Conservation (phyloP, 345 rosid genomes). For the Triadica sebifera region DNA sequence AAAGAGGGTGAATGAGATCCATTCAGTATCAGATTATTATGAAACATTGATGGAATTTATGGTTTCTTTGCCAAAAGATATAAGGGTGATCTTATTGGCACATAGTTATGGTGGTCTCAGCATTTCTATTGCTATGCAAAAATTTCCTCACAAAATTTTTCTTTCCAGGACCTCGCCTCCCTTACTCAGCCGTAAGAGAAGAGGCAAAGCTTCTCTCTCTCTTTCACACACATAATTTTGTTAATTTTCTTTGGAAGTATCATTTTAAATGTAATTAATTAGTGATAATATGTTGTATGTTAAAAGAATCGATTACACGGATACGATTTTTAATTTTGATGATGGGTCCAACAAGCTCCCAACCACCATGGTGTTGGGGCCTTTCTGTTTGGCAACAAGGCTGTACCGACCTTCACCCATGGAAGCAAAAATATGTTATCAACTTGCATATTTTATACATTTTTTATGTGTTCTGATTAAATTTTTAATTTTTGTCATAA, state of each 20-base stretch:
- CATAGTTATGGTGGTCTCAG: neutral
- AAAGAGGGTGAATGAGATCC: no score
- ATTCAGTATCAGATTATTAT: no score
- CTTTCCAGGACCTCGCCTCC: neutral
- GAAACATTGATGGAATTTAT: neutral
- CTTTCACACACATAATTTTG: no score
- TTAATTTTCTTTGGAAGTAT: no score
- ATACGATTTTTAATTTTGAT: neutral
- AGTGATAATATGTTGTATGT: neutral
- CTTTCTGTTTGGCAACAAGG: neutral
- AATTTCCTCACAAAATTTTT: neutral
- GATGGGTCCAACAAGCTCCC: neutral
- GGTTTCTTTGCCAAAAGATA: neutral
- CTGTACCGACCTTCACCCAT: neutral
- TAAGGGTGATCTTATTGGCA: neutral
- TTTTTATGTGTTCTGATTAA: no score
- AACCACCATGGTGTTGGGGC: neutral
- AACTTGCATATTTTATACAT: no score
- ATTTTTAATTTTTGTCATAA: no score
- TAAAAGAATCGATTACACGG: neutral
- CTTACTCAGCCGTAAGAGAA: neutral
- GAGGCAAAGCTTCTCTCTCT: neutral
- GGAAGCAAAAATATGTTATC: neutral
- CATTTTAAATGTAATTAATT: no score
- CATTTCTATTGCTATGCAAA: neutral